Percentiles rank a stretch among this genome's conserved stretches.
Evolutionary conservation across 2,329 filamentous ascomycete genomes (phyloP).

Genomic region (Polytolypa hystricis): DNA sequence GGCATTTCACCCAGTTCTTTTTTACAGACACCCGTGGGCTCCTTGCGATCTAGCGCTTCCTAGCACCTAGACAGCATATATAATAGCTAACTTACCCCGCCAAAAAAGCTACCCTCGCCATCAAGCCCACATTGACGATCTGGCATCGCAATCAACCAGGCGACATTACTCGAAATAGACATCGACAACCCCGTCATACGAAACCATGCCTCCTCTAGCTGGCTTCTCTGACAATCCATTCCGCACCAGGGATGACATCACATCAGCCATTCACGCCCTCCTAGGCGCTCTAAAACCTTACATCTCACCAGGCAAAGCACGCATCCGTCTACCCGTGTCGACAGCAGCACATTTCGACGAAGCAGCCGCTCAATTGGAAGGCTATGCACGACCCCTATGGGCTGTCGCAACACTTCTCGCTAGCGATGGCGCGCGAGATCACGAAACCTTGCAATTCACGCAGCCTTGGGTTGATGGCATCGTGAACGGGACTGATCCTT

Average conservation of each 20-base stretch:
- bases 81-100: too few relatives aligned
- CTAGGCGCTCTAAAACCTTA: conserved; percentile 10
- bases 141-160: too few relatives aligned
- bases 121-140: too few relatives aligned
- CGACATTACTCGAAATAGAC: too few relatives aligned
- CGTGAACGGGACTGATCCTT: conserved; percentile 14
- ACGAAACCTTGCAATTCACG: background rate
- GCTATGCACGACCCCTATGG: conserved; percentile 24
- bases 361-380: conserved; percentile 20
- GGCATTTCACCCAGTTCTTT: too few relatives aligned
- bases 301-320: conserved; percentile 11
- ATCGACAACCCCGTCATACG: too few relatives aligned
- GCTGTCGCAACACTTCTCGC: conserved; percentile 21
- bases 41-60: too few relatives aligned
- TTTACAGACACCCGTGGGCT: too few relatives aligned
- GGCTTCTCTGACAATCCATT: conserved; percentile 15
- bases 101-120: too few relatives aligned
- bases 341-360: conserved; percentile 12
- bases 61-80: too few relatives aligned
- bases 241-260: conserved; percentile 8
- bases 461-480: conserved; percentile 1
- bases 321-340: conserved; percentile 12
- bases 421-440: background rate
- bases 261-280: conserved; percentile 10
- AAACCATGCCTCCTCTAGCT: conserved; percentile 16